A percentile compares a stretch with the other conserved stretches of the same genome.
phyloP scores from a whole-genome alignment of 352 stramenopile species.

The Phytophthora vignae region DNA sequence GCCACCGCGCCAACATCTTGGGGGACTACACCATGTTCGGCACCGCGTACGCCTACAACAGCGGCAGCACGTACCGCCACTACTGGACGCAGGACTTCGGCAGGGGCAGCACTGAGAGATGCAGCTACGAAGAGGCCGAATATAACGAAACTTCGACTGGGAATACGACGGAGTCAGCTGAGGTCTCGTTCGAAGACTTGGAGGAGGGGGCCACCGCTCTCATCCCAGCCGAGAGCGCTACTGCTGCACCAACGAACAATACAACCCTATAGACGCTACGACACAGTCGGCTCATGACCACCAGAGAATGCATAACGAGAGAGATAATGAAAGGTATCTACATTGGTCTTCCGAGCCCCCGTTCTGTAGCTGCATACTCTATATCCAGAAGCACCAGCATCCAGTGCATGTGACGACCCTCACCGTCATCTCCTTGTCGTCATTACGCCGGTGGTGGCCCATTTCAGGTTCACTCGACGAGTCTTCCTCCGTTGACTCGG shows the following conservation, averaged over 20 bases:
- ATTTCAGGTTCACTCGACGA: constrained; percentile 18
- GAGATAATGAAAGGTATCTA: background rate
- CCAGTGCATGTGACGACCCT: constrained; percentile 25
- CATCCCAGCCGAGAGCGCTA: background rate
- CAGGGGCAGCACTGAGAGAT: constrained; percentile 30
- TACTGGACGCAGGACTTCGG: constrained; percentile 68
- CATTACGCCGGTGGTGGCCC: background rate
- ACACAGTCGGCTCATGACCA: background rate
- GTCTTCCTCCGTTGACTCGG: constrained; percentile 23
- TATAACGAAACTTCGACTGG: constrained; percentile 11
- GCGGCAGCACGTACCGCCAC: constrained; percentile 39
- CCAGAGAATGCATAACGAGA: background rate
- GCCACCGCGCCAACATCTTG: constrained; percentile 56
- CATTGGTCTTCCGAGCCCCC: background rate
- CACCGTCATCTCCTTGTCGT: constrained; percentile 13
- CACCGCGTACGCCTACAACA: constrained; percentile 38
- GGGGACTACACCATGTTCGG: constrained; percentile 43
- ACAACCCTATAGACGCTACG: background rate
- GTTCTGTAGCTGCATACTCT: background rate
- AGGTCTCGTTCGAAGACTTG: constrained; percentile 4
- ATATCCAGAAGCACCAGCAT: constrained; percentile 33
- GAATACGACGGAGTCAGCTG: background rate
- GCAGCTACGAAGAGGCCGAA: constrained; percentile 22
- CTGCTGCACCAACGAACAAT: background rate
- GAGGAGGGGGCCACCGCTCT: background rate